phyloP scores from a whole-genome alignment of 345 rosid genomes.

The Lepidium didymum region DNA sequence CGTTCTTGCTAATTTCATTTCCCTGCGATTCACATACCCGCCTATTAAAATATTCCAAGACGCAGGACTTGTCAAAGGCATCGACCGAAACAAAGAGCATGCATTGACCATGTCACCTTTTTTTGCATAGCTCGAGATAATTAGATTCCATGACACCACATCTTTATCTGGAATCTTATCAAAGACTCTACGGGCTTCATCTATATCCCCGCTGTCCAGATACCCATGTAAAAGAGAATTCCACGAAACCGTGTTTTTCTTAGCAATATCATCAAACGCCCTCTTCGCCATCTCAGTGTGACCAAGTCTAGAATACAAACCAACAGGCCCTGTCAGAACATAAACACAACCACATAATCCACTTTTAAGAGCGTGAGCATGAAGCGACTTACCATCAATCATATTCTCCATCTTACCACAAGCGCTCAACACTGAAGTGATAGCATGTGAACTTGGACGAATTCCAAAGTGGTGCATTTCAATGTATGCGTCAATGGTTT shows the following conservation, averaged over 20 bases:
- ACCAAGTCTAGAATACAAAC: constrained; percentile 51
- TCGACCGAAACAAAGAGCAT: constrained; percentile 38
- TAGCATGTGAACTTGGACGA: constrained; percentile 45
- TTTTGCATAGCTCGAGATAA: constrained; percentile 51
- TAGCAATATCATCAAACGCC: constrained; percentile 44
- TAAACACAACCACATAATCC: constrained; percentile 58
- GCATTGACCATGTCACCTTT: constrained; percentile 42
- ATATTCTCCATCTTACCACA: constrained; percentile 39
- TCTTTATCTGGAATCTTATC: constrained; percentile 49
- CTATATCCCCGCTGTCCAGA: constrained; percentile 39
- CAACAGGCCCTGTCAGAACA: constrained; percentile 64
- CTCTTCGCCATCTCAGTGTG: constrained; percentile 40
- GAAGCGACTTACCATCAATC: constrained; percentile 39
- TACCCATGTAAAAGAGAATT: constrained; percentile 57
- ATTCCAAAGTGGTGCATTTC: constrained; percentile 44
- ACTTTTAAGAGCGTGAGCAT: constrained; percentile 43
- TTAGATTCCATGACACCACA: constrained; percentile 59
- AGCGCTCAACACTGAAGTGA: constrained; percentile 56
- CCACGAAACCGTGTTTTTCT: constrained; percentile 62
- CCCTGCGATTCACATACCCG: constrained; percentile 42
- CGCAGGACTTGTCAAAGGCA: constrained; percentile 52
- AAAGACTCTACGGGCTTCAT: constrained; percentile 43
- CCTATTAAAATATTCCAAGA: constrained; percentile 72
- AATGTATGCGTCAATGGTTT: constrained; percentile 38
- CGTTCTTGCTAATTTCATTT: constrained; percentile 38